Conservation (phyloP, 345 rosid genomes). For the Salix purpurea region DNA sequence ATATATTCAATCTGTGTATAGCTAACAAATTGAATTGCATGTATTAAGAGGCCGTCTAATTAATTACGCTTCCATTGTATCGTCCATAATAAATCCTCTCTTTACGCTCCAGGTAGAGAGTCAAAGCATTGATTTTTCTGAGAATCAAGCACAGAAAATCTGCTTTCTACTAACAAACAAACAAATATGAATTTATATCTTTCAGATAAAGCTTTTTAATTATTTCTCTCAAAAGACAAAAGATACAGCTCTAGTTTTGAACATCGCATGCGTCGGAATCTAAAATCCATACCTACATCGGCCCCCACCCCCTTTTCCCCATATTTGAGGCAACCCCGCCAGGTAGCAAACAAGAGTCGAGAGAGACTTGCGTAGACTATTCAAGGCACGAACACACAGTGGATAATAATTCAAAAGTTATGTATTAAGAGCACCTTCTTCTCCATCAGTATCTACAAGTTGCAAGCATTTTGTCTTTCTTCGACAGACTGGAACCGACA, state of each 20-base stretch:
- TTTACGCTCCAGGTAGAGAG: not conserved
- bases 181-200: not conserved
- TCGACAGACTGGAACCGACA: not conserved
- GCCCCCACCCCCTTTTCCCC: not conserved
- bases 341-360: not conserved
- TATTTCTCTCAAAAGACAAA: not conserved
- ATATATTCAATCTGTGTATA: too few relatives aligned
- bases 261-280: not conserved
- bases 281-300: not conserved
- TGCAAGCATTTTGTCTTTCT: not conserved
- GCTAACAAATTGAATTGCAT: too few relatives aligned
- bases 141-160: not conserved
- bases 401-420: not conserved
- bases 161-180: not conserved
- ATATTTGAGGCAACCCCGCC: not conserved
- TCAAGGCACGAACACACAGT: not conserved
- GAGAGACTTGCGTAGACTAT: not conserved
- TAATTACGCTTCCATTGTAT: not conserved
- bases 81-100: not conserved
- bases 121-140: not conserved
- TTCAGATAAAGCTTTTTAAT: not conserved
- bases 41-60: too few relatives aligned
- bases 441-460: not conserved
- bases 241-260: not conserved
- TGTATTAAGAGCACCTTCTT: not conserved